A percentile compares a stretch with the other conserved stretches of the same genome.
These are phyloP conservation scores for Venturia oleaginea DNA, from an alignment of 2,329 filamentous ascomycete genomes.

Conservation along the genomic window DNA sequence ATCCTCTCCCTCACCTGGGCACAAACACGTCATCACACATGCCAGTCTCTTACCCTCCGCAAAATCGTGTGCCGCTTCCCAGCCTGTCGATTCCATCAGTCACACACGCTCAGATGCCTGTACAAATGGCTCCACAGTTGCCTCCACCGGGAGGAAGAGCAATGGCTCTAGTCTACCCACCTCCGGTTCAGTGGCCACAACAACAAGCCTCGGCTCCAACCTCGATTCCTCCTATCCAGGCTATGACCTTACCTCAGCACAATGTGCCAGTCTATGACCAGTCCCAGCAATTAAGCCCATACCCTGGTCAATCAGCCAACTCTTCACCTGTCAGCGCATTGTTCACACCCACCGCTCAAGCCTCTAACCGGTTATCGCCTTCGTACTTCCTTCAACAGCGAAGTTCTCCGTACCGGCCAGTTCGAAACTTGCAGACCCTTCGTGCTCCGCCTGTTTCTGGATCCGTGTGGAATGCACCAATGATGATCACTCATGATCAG, in stretches of 20 bases:
- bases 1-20: slow-evolving; percentile 19
- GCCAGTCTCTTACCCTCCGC: slow-evolving; percentile 10
- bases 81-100: slow-evolving; percentile 53
- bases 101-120: slow-evolving; percentile 8
- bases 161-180: slow-evolving; percentile 69
- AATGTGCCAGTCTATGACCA: slow-evolving; percentile 22
- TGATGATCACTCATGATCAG: slow-evolving; percentile 36
- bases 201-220: slow-evolving; percentile 29
- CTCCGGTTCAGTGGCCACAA: slow-evolving; percentile 44
- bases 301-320: slow-evolving; percentile 40
- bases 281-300: slow-evolving; percentile 44
- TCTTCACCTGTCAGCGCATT: slow-evolving; percentile 62
- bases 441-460: slow-evolving; percentile 65
- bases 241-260: slow-evolving; percentile 20
- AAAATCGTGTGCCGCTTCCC: slow-evolving; percentile 57
- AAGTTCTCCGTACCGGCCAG: slow-evolving; percentile 84
- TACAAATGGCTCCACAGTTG: slow-evolving; percentile 24
- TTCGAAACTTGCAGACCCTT: slow-evolving; percentile 83
- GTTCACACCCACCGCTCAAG: slow-evolving; percentile 46
- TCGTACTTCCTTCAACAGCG: slow-evolving; percentile 81
- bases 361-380: slow-evolving; percentile 70
- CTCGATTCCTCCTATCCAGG: slow-evolving; percentile 16
- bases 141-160: slow-evolving; percentile 46
- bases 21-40: slow-evolving; percentile 24
- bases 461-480: slow-evolving; percentile 53